Base-by-base conservation (phyloP, 2,329 filamentous ascomycete genomes). In the Fusarium oxysporum region DNA sequence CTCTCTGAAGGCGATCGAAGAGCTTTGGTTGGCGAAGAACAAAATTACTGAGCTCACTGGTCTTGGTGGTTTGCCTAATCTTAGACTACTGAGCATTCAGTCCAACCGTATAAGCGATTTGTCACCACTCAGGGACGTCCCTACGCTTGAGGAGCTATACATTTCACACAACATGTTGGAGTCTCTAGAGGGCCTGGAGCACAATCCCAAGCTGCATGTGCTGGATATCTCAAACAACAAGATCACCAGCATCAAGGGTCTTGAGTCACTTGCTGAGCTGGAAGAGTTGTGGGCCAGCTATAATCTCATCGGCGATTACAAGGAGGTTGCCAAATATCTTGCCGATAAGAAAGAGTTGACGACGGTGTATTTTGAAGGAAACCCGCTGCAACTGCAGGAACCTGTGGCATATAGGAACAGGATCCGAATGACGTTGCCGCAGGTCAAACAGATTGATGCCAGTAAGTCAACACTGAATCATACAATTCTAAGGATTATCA, bases 351-450 rank as follows among this genome's bases (percentile, higher is more conserved):
- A 93, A 79, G 85, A 91, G 41, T 83, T 98, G 75, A 90, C 92
- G 68, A 98, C 96, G 2, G 96, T 99, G 16, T 99, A 99, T 81
- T 97, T 99, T 74, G 96, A 99, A 80, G 95, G 95, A 3, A 98
- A 97, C 78, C 96, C 95, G 32, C 82, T 99, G 76, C 96, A 99
- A 84, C 86, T 91, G 68, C 88, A 88, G 61, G 90, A 89, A 8
- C 93, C 93, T n/a, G 93, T 93, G 2, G 83, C 98, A 69, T 99
- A 99, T 83, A 87, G 96, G 78, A 98, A 98, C 84, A 99, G 99
- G 84, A 91, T 99, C 47, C 89, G 92, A 66, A 83, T 99, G 81
- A 93, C 95, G 38, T 82, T 99, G 82, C 96, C 96, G 64, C 92
- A 96, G 81, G 85, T 99, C 58, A 89, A 89, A 80, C 95, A 99